These are phyloP conservation scores for Verticillium nubilum DNA, from an alignment of 2,329 filamentous ascomycete species.

Conservation along the genomic window DNA sequence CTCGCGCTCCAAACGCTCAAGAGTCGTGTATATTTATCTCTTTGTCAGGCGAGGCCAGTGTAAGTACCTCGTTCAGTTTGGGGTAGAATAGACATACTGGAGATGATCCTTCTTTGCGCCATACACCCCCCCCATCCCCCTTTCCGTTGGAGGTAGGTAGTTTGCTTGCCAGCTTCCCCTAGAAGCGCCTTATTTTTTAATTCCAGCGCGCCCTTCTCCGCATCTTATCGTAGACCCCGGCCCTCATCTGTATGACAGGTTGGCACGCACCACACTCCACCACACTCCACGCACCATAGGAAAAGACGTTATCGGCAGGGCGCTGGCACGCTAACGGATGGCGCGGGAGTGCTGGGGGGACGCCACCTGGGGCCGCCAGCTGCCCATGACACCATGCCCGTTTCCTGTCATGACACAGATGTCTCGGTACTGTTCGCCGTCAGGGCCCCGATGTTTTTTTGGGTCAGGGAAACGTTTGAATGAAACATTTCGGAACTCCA, in stretches of 20 bases:
- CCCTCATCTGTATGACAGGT: neutral
- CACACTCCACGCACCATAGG: no score
- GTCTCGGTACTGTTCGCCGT: neutral
- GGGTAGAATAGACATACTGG: no score
- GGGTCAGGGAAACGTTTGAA: neutral
- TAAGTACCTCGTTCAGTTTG: no score
- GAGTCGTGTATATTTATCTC: no score
- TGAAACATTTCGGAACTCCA: neutral
- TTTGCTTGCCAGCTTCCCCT: neutral
- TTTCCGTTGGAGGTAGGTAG: no score
- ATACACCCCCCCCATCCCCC: neutral
- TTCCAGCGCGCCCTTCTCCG: neutral
- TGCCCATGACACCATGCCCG: neutral
- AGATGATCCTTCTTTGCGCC: neutral
- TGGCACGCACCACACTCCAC: neutral
- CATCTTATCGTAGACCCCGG: neutral
- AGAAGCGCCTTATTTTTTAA: neutral
- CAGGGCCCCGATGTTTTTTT: neutral
- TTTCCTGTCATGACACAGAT: neutral
- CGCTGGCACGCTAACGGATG: neutral
- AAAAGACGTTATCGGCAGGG: neutral
- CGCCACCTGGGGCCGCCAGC: neutral
- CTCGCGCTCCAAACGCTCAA: no score
- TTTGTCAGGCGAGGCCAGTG: no score
- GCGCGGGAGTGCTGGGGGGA: neutral